phyloP scores from a whole-genome alignment of 2,329 filamentous ascomycete genomes.

The Coniochaeta sp. region DNA sequence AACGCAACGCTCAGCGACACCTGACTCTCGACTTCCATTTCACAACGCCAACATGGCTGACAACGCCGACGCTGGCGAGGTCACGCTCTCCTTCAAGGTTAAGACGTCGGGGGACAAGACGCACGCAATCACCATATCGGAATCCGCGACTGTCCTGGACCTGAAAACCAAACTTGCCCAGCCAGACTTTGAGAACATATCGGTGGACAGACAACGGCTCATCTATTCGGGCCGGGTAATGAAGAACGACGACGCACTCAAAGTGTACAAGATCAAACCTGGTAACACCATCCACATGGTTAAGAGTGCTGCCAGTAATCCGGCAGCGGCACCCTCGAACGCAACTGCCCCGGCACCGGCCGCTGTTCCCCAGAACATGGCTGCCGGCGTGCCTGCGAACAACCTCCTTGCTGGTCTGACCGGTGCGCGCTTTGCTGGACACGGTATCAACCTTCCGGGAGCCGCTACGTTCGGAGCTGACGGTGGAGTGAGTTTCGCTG shows the following conservation, averaged over 20 bases:
- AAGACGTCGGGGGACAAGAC: conserved; percentile 91
- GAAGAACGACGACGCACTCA: conserved; percentile 85
- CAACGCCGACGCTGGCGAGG: conserved; percentile 52
- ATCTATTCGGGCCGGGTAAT: conserved; percentile 97
- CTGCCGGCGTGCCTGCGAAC: conserved; percentile 67
- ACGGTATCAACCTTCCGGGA: conserved; percentile 72
- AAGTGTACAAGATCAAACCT: conserved; percentile 87
- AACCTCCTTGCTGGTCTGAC: conserved; percentile 88
- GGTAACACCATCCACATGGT: conserved; percentile 95
- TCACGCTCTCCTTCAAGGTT: conserved; percentile 89
- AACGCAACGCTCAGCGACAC: background rate
- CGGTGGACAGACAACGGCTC: conserved; percentile 80
- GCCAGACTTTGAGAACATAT: conserved; percentile 76
- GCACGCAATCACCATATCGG: conserved; percentile 72
- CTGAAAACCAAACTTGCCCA: conserved; percentile 83
- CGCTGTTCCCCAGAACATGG: conserved; percentile 68
- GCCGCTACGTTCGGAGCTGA: conserved; percentile 88
- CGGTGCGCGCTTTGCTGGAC: conserved; percentile 87
- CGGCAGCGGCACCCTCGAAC: conserved; percentile 31
- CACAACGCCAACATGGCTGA: conserved; percentile 50
- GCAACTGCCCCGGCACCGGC: conserved; percentile 40
- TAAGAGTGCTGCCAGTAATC: conserved; percentile 89
- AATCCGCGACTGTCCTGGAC: conserved; percentile 70
- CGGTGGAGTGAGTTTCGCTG: conserved; percentile 62
- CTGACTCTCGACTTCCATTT: background rate